Conservation (phyloP, 148 eudicot genomes). For the Selenicereus undatus region DNA sequence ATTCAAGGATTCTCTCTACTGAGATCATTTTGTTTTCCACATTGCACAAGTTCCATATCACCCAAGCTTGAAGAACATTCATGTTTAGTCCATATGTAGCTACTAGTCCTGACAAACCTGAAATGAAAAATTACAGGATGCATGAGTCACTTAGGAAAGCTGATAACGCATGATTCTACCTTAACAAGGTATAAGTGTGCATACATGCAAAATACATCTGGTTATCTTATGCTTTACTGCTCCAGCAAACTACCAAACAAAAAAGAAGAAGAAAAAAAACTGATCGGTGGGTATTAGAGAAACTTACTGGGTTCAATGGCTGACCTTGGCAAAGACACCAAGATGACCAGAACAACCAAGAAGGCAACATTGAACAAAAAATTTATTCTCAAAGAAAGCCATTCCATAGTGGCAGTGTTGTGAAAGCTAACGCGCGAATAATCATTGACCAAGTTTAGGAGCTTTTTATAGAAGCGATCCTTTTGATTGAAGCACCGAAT, state of each 20-base stretch:
- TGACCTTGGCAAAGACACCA: constrained; percentile 73
- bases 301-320: constrained; percentile 81
- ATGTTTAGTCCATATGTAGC: constrained; percentile 84
- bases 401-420: constrained; percentile 86
- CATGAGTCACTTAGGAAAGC: background rate
- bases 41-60: constrained; percentile 92
- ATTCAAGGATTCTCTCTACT: constrained; percentile 80
- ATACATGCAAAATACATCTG: no score
- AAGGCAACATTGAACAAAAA: constrained; percentile 77
- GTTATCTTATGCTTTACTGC: no score
- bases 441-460: constrained; percentile 53
- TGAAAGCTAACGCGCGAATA: constrained; percentile 77
- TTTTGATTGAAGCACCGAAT: constrained; percentile 83
- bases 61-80: constrained; percentile 88
- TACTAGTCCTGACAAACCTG: constrained; percentile 84
- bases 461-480: constrained; percentile 48
- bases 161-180: no score
- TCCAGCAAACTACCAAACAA: background rate
- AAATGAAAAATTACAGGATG: background rate
- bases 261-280: background rate
- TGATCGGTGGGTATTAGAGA: background rate
- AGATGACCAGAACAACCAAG: constrained; percentile 68
- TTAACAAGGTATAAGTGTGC: no score
- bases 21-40: constrained; percentile 97
- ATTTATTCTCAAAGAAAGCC: constrained; percentile 81